These are phyloP conservation scores for Tricholoma sp. DNA, from an alignment of 768 basidiomycete species.

Conservation along the genomic window DNA sequence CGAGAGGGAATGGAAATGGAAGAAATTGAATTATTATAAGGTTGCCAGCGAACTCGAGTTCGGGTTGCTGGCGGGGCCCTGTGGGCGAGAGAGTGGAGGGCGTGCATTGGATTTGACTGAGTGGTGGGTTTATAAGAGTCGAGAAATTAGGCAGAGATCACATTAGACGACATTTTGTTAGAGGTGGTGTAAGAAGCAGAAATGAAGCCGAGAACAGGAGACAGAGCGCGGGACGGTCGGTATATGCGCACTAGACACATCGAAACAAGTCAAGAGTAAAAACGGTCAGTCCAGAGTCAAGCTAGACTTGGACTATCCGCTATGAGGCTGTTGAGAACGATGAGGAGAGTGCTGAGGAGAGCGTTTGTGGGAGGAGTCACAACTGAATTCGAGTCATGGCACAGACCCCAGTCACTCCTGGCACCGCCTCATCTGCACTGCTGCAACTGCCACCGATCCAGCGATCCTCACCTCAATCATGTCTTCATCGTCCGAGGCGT, in stretches of 20 bases:
- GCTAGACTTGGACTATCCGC: slow-evolving; percentile 39
- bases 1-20: slow-evolving; percentile 32
- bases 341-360: no score
- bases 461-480: no score
- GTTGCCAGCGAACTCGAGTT: slow-evolving; percentile 75
- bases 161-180: slow-evolving; percentile 26
- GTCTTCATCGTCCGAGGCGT: slow-evolving; percentile 36
- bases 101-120: slow-evolving; percentile 41
- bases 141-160: slow-evolving; percentile 31
- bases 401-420: no score
- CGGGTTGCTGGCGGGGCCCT: slow-evolving; percentile 66
- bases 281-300: slow-evolving; percentile 26
- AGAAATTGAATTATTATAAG: slow-evolving; percentile 55
- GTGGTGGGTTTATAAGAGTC: slow-evolving; percentile 17
- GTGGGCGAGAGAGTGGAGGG: slow-evolving; percentile 54
- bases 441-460: no score
- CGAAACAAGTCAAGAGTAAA: slow-evolving; percentile 21
- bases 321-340: background rate
- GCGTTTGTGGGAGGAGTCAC: no score
- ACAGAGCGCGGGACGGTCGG: slow-evolving; percentile 14
- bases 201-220: slow-evolving; percentile 11
- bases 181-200: slow-evolving; percentile 9
- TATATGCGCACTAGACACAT: slow-evolving; percentile 32
- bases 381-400: no score
- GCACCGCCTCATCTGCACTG: no score